Conservation (phyloP, 495 filamentous ascomycete species). For the Aspergillus nidulans region DNA sequence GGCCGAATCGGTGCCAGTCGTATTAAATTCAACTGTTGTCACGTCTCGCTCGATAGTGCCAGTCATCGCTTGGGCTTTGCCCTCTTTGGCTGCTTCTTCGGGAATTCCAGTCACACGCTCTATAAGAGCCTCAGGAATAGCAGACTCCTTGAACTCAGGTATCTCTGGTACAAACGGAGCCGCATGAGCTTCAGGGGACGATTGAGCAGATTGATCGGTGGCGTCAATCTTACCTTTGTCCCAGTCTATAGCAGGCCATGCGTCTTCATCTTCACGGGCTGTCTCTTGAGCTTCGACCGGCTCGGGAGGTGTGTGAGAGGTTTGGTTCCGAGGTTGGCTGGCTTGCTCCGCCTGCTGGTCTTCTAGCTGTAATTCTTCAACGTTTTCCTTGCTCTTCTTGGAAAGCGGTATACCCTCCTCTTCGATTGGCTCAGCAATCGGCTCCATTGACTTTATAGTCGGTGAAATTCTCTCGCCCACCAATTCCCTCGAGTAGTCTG, state of each 20-base stretch:
- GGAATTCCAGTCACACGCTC: constrained; percentile 9
- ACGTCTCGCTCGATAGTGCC: constrained; percentile 23
- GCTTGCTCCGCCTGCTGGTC: not conserved
- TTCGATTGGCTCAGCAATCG: constrained; percentile 1
- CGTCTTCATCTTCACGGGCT: constrained; percentile 23
- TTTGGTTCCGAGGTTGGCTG: not conserved
- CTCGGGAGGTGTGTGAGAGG: not conserved
- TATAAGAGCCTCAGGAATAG: constrained; percentile 25
- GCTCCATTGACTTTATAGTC: not conserved
- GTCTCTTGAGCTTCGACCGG: constrained; percentile 11
- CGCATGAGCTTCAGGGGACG: constrained; percentile 23
- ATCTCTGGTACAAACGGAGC: constrained; percentile 30
- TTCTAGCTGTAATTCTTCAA: constrained; percentile 13
- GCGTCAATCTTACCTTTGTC: constrained; percentile 27
- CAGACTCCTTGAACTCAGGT: constrained; percentile 31
- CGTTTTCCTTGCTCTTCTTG: constrained; percentile 19
- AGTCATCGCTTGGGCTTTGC: constrained; percentile 7
- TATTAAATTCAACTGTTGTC: not conserved
- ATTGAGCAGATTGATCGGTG: constrained; percentile 22
- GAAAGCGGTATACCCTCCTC: constrained; percentile 6
- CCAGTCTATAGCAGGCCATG: constrained; percentile 39
- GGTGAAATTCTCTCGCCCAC: not conserved
- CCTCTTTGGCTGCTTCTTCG: constrained; percentile 19
- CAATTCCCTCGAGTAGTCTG: not conserved
- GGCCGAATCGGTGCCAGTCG: not conserved